Conservation (phyloP, 805 yeast genomes). For the Hanseniaspora lachancei region DNA sequence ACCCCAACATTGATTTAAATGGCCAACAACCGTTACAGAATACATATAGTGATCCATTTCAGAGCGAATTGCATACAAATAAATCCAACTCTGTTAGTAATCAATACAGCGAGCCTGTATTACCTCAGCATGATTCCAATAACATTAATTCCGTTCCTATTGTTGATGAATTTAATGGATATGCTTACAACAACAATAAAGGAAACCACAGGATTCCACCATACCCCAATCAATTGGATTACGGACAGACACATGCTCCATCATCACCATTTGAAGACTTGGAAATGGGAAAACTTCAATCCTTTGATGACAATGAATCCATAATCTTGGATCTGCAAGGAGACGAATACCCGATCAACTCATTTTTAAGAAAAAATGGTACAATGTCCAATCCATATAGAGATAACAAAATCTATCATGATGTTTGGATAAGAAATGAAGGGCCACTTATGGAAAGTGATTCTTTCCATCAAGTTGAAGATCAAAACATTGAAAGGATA, state of each 20-base stretch:
- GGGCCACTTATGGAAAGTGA: background rate
- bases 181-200: background rate
- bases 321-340: slow-evolving; percentile 23
- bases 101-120: background rate
- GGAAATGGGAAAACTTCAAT: slow-evolving; percentile 2
- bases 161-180: background rate
- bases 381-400: slow-evolving; percentile 28
- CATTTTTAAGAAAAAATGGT: slow-evolving; percentile 25
- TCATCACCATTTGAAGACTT: slow-evolving; percentile 9
- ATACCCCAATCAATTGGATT: background rate
- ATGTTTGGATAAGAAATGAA: slow-evolving; percentile 12
- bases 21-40: background rate
- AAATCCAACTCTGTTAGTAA: background rate
- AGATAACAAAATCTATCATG: slow-evolving; percentile 12
- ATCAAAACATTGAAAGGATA: background rate
- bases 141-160: background rate
- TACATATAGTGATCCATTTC: background rate
- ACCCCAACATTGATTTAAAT: slow-evolving; percentile 4
- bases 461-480: slow-evolving; percentile 1
- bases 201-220: background rate
- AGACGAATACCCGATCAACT: slow-evolving; percentile 27
- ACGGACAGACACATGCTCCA: slow-evolving; percentile 11
- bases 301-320: background rate
- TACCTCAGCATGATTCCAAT: background rate
- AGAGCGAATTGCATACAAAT: background rate